Percentiles rank a stretch among this genome's conserved stretches.
Conservation (phyloP, 2,329 filamentous ascomycete species). For the Periconia sp. region DNA sequence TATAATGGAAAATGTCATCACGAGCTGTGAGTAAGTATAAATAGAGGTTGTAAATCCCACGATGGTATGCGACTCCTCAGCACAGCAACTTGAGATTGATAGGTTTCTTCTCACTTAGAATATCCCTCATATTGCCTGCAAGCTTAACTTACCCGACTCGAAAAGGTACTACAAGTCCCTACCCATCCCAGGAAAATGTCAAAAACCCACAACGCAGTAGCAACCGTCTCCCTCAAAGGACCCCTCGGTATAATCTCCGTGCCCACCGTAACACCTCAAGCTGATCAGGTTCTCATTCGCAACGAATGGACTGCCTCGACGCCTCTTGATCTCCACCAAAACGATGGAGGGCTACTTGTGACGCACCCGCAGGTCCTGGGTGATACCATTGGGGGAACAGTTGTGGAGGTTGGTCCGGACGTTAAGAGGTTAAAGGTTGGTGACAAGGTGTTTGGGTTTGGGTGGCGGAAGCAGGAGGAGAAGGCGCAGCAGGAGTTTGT, state of each 20-base stretch:
- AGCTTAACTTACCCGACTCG: no score
- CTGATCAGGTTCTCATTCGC: constrained; percentile 56
- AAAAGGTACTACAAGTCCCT: background rate
- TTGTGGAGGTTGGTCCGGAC: constrained; percentile 54
- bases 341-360: constrained; percentile 61
- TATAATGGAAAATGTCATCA: no score
- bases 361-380: constrained; percentile 55
- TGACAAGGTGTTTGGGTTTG: constrained; percentile 60
- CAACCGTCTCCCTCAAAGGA: constrained; percentile 41
- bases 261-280: constrained; percentile 34
- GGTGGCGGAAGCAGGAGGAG: constrained; percentile 50
- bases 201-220: constrained; percentile 44
- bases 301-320: constrained; percentile 63
- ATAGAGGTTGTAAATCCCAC: no score
- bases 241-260: constrained; percentile 41
- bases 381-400: constrained; percentile 54
- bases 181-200: constrained; percentile 13
- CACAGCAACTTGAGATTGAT: no score
- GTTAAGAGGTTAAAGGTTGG: constrained; percentile 52
- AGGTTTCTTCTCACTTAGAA: no score
- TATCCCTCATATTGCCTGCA: no score
- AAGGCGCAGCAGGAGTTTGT: constrained; percentile 60
- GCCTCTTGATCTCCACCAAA: constrained; percentile 63
- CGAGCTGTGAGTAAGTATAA: no score
- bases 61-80: no score